Conservation (phyloP, 331 rosid species). For the Quercus phellos region DNA sequence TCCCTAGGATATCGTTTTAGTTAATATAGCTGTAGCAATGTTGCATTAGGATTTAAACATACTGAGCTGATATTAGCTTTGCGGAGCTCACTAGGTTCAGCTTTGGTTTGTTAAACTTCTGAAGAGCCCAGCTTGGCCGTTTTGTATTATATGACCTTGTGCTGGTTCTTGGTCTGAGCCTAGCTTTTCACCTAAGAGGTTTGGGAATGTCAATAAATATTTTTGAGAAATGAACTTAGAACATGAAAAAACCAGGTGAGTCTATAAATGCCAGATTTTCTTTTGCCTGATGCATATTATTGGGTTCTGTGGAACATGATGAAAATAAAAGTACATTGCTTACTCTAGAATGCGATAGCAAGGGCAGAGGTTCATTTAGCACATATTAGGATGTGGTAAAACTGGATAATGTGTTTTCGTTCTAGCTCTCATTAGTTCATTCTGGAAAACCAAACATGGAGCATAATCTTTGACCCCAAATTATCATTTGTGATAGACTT, state of each 20-base stretch:
- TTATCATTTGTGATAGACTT: too few relatives aligned
- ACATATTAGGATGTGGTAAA: not conserved
- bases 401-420: not conserved
- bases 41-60: not conserved
- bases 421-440: not conserved
- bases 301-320: not conserved
- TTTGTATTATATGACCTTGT: not conserved
- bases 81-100: not conserved
- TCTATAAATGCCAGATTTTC: not conserved
- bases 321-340: not conserved
- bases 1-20: not conserved
- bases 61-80: not conserved
- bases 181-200: not conserved
- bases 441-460: not conserved
- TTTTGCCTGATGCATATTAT: not conserved
- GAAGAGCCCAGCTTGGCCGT: not conserved
- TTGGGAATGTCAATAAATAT: not conserved
- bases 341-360: not conserved
- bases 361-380: not conserved
- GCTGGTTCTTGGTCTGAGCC: too few relatives aligned
- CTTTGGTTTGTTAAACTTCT: not conserved
- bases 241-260: not conserved
- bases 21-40: not conserved
- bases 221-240: not conserved
- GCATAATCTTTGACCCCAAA: not conserved